Conservation (phyloP, 176 grass and related monocot genomes). For the Aegilops speltoides region DNA sequence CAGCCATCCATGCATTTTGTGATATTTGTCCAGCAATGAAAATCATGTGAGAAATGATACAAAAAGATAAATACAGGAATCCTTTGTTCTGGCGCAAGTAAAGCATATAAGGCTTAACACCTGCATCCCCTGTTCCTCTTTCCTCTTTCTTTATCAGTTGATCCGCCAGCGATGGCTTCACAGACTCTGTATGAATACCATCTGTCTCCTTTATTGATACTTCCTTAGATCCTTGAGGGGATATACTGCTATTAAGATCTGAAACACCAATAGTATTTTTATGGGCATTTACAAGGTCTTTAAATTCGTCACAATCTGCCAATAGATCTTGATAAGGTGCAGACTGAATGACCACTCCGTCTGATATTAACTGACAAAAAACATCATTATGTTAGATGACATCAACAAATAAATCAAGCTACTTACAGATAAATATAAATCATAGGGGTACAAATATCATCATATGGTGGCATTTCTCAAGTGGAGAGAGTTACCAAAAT, state of each 20-base stretch:
- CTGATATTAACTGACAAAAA: conserved; percentile 74
- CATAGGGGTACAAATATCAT: background rate
- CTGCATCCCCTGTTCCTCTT: conserved; percentile 76
- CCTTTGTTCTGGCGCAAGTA: conserved; percentile 83
- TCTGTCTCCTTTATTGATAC: conserved; percentile 39
- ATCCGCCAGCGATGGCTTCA: conserved; percentile 35
- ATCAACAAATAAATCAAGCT: background rate
- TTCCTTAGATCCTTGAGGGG: conserved; percentile 25
- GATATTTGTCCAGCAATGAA: conserved; percentile 76
- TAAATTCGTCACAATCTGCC: conserved; percentile 64
- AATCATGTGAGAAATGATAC: conserved; percentile 48
- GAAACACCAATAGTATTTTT: conserved; percentile 49
- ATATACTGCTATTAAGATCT: conserved; percentile 32
- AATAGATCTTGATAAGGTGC: conserved; percentile 64
- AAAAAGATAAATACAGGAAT: conserved; percentile 52
- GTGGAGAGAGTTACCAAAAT: conserved; percentile 48
- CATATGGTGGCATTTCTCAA: background rate
- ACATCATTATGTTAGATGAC: background rate
- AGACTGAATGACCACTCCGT: conserved; percentile 57
- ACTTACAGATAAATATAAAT: background rate
- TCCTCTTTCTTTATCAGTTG: conserved; percentile 92
- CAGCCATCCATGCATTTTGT: conserved; percentile 93
- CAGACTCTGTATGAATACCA: conserved; percentile 25
- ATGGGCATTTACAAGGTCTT: conserved; percentile 73
- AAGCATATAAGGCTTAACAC: conserved; percentile 71